Percentiles rank a stretch among this genome's conserved stretches.
phyloP scores from a whole-genome alignment of 2,329 filamentous ascomycete species.

The Fusarium sp. region DNA sequence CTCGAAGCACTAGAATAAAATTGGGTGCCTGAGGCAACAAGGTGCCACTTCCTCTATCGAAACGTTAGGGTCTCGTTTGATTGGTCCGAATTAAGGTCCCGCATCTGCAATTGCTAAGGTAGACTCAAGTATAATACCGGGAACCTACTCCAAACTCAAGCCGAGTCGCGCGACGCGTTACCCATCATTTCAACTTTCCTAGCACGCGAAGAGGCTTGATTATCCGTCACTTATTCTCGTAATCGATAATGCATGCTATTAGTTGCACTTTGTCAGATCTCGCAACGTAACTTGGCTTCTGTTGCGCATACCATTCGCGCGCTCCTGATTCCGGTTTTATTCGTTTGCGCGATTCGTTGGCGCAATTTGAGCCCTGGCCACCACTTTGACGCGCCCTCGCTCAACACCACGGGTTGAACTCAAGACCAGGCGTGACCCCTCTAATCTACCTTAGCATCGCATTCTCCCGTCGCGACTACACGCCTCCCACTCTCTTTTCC shows the following conservation, averaged over 20 bases:
- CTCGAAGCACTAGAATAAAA: not conserved
- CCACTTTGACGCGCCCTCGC: conserved; percentile 38
- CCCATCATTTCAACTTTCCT: conserved; percentile 31
- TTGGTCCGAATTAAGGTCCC: not conserved
- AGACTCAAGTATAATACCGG: not conserved
- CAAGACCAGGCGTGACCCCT: conserved; percentile 29
- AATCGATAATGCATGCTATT: conserved; percentile 17
- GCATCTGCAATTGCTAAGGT: conserved; percentile 4
- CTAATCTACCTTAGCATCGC: conserved; percentile 10
- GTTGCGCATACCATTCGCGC: conserved; percentile 1
- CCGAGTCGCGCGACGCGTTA: conserved; percentile 43
- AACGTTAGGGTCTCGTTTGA: not conserved
- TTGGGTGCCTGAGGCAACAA: not conserved
- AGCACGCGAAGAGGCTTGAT: conserved; percentile 17
- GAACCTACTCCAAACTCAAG: conserved; percentile 17
- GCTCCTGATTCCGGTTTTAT: not conserved
- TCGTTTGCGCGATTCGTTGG: conserved; percentile 30
- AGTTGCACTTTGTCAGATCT: conserved; percentile 1
- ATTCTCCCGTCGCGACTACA: conserved; percentile 8
- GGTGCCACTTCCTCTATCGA: not conserved
- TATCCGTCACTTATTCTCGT: conserved; percentile 3
- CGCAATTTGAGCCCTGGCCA: conserved; percentile 30
- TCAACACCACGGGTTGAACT: conserved; percentile 33
- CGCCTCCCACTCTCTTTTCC: not conserved
- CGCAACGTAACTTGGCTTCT: conserved; percentile 9